Conservation (phyloP, 345 rosid species). For the Angophora floribunda region DNA sequence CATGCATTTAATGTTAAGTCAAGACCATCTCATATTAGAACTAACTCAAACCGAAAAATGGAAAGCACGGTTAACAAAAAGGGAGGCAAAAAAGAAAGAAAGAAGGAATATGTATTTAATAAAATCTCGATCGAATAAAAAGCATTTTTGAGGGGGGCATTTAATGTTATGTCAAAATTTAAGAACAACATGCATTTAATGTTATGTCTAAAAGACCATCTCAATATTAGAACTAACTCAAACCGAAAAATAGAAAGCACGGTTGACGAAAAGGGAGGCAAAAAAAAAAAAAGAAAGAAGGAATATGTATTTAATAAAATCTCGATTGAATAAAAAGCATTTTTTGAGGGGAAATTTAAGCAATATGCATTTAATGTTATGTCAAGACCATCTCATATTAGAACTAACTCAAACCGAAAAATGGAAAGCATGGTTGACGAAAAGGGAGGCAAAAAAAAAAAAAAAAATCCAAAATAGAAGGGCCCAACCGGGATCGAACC, state of each 20-base stretch:
- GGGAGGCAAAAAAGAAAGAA: background rate
- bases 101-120: background rate
- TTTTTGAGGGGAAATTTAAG: background rate
- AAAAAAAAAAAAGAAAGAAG: background rate
- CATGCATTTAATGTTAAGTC: background rate
- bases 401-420: background rate
- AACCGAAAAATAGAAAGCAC: background rate
- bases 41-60: background rate
- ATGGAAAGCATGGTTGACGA: background rate
- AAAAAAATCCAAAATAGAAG: background rate
- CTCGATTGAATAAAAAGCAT: background rate
- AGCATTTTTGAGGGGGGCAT: background rate
- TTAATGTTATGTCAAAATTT: background rate
- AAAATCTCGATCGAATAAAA: background rate
- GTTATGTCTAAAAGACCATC: background rate
- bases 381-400: background rate
- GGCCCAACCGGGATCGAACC: conserved; percentile 31
- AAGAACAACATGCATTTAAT: too few relatives aligned
- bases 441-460: background rate
- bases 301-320: background rate
- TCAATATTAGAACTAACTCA: background rate
- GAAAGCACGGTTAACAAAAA: background rate
- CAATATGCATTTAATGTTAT: background rate
- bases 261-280: background rate
- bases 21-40: background rate